Conservation (phyloP, 2,329 filamentous ascomycete species). For the Colletotrichum falcatum region DNA sequence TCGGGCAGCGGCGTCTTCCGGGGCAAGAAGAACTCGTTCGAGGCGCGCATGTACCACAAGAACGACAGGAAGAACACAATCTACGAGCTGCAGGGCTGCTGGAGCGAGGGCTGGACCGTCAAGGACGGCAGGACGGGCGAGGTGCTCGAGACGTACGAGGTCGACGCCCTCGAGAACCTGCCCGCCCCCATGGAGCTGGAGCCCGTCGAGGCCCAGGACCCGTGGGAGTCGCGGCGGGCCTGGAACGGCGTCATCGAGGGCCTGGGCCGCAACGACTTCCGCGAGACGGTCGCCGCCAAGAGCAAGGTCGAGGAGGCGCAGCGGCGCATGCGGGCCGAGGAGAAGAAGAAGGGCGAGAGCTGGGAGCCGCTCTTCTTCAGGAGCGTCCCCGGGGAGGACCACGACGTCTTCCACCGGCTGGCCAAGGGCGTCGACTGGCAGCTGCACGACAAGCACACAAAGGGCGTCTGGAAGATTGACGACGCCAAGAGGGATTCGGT, state of each 20-base stretch:
- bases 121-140: slow-evolving; percentile 50
- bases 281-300: slow-evolving; percentile 78
- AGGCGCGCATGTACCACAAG: slow-evolving; percentile 56
- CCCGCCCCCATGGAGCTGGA: slow-evolving; percentile 51
- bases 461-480: slow-evolving; percentile 54
- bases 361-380: slow-evolving; percentile 58
- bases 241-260: slow-evolving; percentile 83
- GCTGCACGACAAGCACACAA: slow-evolving; percentile 51
- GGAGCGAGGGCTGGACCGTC: slow-evolving; percentile 45
- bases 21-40: slow-evolving; percentile 61
- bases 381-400: slow-evolving; percentile 44
- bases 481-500: slow-evolving; percentile 42
- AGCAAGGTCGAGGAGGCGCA: slow-evolving; percentile 85
- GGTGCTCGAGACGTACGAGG: slow-evolving; percentile 51
- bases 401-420: slow-evolving; percentile 49
- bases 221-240: slow-evolving; percentile 82
- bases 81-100: slow-evolving; percentile 40
- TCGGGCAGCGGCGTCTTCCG: slow-evolving; percentile 58
- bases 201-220: slow-evolving; percentile 77
- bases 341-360: slow-evolving; percentile 62
- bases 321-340: slow-evolving; percentile 77
- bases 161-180: slow-evolving; percentile 50
- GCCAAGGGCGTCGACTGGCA: slow-evolving; percentile 47
- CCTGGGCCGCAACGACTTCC: slow-evolving; percentile 80
- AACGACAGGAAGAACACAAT: slow-evolving; percentile 50